These are phyloP conservation scores for Emergomyces africanus DNA, from an alignment of 2,329 filamentous ascomycete genomes.

Conservation along the genomic window DNA sequence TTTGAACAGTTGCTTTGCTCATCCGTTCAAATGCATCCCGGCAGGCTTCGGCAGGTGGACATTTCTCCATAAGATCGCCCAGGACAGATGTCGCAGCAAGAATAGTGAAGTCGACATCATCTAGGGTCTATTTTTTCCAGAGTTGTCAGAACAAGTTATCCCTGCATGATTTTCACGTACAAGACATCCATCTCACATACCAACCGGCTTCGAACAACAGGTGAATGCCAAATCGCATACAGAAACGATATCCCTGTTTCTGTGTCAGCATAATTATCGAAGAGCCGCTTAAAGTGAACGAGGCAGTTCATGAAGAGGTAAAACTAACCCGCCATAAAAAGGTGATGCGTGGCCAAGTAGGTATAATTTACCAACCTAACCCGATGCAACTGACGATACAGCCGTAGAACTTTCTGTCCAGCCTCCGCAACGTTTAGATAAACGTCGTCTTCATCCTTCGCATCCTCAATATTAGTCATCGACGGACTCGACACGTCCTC, in stretches of 20 bases:
- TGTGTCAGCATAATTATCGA: not conserved
- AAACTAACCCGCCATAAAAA: slow-evolving; percentile 80
- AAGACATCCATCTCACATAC: slow-evolving; percentile 40
- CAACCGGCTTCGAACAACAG: slow-evolving; percentile 70
- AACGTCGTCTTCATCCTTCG: slow-evolving; percentile 73
- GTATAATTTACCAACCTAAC: slow-evolving; percentile 90
- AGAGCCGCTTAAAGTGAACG: slow-evolving; percentile 9
- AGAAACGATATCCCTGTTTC: slow-evolving; percentile 68
- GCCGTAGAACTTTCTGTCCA: slow-evolving; percentile 78
- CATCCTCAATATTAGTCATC: slow-evolving; percentile 31
- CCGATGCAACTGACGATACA: slow-evolving; percentile 81
- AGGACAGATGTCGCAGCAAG: slow-evolving; percentile 87
- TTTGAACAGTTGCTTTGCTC: slow-evolving; percentile 87
- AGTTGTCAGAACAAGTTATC: slow-evolving; percentile 2
- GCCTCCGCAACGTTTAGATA: slow-evolving; percentile 93
- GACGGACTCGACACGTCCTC: slow-evolving; percentile 47
- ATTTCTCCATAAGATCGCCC: slow-evolving; percentile 83
- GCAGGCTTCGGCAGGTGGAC: slow-evolving; percentile 86
- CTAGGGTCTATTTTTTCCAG: slow-evolving; percentile 48
- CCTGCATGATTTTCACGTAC: not conserved
- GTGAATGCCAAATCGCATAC: slow-evolving; percentile 95
- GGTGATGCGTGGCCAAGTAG: slow-evolving; percentile 85
- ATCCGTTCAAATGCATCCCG: slow-evolving; percentile 91
- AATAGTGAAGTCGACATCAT: slow-evolving; percentile 96
- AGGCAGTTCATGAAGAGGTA: not conserved